Evolutionary conservation across 257 asterid species (phyloP).

Genomic region (Solanum lycopersicoides): DNA sequence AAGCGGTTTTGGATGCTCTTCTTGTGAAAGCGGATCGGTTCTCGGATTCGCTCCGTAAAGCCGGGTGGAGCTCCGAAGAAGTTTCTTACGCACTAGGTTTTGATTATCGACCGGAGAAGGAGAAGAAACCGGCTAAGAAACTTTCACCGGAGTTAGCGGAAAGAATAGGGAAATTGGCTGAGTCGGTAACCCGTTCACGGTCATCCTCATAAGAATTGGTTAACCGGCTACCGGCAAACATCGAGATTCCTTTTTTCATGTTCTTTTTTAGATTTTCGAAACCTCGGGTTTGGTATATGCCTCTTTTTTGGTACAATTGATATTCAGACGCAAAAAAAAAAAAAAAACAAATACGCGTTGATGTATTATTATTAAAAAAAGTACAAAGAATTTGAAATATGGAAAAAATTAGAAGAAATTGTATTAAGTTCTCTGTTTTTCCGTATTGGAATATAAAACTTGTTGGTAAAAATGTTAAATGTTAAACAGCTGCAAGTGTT

Average conservation of each 20-base stretch:
- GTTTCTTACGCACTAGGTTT: constrained; percentile 82
- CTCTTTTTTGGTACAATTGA: constrained; percentile 19
- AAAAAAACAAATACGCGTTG: neutral
- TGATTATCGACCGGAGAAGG: constrained; percentile 67
- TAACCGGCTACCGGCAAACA: constrained; percentile 22
- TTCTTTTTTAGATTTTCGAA: constrained; percentile 20
- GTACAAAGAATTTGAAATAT: neutral
- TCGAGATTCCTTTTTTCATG: constrained; percentile 35
- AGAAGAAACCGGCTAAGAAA: constrained; percentile 50
- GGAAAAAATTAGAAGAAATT: neutral
- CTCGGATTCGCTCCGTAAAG: constrained; percentile 70
- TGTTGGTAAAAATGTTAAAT: neutral
- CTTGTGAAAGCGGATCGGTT: constrained; percentile 81
- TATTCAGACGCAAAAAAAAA: constrained; percentile 4
- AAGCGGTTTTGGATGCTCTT: constrained; percentile 75
- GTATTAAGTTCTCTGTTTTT: neutral
- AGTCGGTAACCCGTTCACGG: constrained; percentile 52
- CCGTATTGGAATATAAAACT: neutral
- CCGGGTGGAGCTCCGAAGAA: constrained; percentile 98
- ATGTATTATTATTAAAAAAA: neutral
- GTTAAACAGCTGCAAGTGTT: neutral
- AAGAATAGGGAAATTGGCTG: constrained; percentile 74
- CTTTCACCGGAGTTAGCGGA: constrained; percentile 66
- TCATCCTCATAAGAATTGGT: constrained; percentile 23
- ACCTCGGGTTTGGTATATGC: constrained; percentile 39